Percentiles rank a stretch among this genome's conserved stretches.
Evolutionary conservation across 140 eudicot species (phyloP).

Genomic region (Stevia rebaudiana): DNA sequence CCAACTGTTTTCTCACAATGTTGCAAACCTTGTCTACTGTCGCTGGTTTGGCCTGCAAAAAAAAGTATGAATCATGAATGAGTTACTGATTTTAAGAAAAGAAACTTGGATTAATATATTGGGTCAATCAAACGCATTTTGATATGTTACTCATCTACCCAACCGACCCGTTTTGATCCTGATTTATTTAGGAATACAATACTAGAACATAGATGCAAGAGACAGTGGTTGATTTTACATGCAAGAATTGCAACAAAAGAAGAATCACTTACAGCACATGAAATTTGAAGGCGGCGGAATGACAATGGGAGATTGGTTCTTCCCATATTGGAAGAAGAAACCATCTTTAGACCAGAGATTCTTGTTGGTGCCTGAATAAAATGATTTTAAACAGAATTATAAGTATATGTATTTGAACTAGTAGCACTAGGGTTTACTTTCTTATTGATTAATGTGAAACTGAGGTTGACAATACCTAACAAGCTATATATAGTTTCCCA

Average conservation of each 20-base stretch:
- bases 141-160: background rate
- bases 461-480: background rate
- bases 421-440: background rate
- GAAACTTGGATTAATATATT: background rate
- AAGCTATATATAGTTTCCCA: constrained; percentile 11
- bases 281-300: constrained; percentile 29
- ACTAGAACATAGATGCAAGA: background rate
- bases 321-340: constrained; percentile 27
- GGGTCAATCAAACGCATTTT: background rate
- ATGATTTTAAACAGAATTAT: background rate
- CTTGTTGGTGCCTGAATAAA: constrained; percentile 25
- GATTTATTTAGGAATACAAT: background rate
- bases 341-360: constrained; percentile 33
- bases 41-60: constrained; percentile 61
- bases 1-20: constrained; percentile 66
- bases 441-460: background rate
- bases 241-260: background rate
- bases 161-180: background rate
- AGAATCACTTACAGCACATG: constrained; percentile 35
- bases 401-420: background rate
- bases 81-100: background rate
- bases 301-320: constrained; percentile 28
- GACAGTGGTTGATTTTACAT: background rate
- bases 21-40: constrained; percentile 52
- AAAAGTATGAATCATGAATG: background rate